Conservation (phyloP, 108 stramenopile species). For the Nannochloropsis gaditana region DNA sequence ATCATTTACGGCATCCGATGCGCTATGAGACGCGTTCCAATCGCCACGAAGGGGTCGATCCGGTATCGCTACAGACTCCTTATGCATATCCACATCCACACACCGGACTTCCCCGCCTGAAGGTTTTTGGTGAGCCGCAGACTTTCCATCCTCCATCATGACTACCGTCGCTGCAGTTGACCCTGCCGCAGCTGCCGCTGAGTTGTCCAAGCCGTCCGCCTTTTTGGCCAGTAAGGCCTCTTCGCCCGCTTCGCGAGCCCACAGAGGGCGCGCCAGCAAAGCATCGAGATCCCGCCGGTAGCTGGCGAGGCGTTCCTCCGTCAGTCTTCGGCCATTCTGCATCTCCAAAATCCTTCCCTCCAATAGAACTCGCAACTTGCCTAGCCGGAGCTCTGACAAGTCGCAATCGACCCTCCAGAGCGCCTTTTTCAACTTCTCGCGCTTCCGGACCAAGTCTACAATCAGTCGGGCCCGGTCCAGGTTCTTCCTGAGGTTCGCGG, state of each 20-base stretch:
- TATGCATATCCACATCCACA: too few relatives aligned
- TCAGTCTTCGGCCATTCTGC: not conserved
- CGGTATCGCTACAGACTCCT: not conserved
- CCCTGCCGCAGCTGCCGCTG: not conserved
- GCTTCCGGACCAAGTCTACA: not conserved
- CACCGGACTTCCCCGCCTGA: not conserved
- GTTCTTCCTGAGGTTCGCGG: not conserved
- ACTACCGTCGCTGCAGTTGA: not conserved
- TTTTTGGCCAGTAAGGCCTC: not conserved
- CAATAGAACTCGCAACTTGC: not conserved
- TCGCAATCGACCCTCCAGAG: not conserved
- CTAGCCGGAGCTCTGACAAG: not conserved
- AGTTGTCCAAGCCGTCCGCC: not conserved
- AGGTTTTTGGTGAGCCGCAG: not conserved
- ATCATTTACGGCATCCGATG: not conserved
- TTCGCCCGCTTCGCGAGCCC: not conserved
- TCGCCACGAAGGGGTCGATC: not conserved
- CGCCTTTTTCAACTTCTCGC: slow-evolving; percentile 25
- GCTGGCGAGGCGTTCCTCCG: not conserved
- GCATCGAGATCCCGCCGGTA: not conserved
- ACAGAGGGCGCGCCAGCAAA: not conserved
- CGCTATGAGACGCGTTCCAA: not conserved
- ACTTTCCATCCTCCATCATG: not conserved
- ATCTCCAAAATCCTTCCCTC: not conserved
- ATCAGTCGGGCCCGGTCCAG: slow-evolving; percentile 21